Percentiles rank a stretch among this genome's conserved stretches.
These are phyloP conservation scores for Linderniella brevidens DNA, from an alignment of 257 asterid species.

Conservation along the genomic window DNA sequence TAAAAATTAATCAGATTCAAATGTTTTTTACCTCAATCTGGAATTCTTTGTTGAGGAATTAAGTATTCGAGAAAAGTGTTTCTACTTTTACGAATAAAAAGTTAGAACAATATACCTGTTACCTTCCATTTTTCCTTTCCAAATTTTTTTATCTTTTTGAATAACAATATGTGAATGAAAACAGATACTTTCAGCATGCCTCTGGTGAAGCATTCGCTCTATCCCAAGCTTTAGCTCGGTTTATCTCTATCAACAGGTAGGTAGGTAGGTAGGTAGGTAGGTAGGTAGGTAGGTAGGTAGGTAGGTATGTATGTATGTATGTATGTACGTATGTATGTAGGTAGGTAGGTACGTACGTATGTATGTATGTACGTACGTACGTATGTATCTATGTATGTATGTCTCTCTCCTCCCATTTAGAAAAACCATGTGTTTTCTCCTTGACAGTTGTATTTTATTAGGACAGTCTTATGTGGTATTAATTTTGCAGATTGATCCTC, in stretches of 20 bases:
- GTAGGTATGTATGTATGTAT: too few species aligned
- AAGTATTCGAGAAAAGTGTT: too few species aligned
- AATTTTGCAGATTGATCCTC: slow-evolving; percentile 32
- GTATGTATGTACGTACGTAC: too few species aligned
- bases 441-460: background rate
- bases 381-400: too few species aligned
- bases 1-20: too few species aligned
- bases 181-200: slow-evolving; percentile 81
- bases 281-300: too few species aligned
- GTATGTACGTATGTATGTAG: too few species aligned
- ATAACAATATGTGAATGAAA: slow-evolving; percentile 2
- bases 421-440: background rate
- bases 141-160: slow-evolving; percentile 9
- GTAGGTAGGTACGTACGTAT: too few species aligned
- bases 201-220: slow-evolving; percentile 74
- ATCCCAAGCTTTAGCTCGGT: slow-evolving; percentile 66
- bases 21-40: too few species aligned
- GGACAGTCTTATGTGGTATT: background rate
- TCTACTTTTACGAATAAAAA: too few species aligned
- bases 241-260: slow-evolving; percentile 76
- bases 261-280: too few species aligned
- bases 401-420: slow-evolving; percentile 7
- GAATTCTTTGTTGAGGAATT: too few species aligned
- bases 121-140: background rate
- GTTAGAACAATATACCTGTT: background rate